phyloP scores from a whole-genome alignment of 169 alveolate genomes.

The Plasmodium sp. region DNA sequence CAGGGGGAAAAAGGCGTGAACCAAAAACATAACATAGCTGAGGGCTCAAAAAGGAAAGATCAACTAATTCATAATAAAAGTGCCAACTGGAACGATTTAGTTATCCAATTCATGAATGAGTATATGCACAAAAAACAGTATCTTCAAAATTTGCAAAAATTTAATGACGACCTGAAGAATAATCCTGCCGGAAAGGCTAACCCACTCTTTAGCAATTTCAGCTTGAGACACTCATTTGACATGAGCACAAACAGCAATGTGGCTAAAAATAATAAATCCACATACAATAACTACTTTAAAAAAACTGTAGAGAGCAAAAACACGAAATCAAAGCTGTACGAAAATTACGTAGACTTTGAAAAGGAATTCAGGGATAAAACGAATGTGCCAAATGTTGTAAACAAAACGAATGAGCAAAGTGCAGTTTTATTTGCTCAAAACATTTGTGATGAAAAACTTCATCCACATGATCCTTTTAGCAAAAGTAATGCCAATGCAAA shows the following conservation, averaged over 20 bases:
- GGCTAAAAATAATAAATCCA: background rate
- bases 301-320: background rate
- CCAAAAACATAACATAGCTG: background rate
- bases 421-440: background rate
- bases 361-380: conserved; percentile 26
- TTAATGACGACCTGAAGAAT: conserved; percentile 2
- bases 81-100: background rate
- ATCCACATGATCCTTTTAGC: background rate
- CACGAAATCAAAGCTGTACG: conserved; percentile 39
- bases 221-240: conserved; percentile 18
- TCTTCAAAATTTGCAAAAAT: background rate
- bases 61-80: background rate
- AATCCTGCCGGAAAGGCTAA: background rate
- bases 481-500: background rate
- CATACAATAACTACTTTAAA: background rate
- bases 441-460: background rate
- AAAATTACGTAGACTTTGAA: conserved; percentile 30
- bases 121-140: conserved; percentile 10
- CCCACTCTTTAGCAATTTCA: background rate
- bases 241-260: background rate
- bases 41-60: background rate
- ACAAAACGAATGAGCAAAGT: background rate
- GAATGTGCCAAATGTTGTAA: background rate
- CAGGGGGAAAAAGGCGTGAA: background rate
- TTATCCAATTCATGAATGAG: background rate